phyloP scores from a whole-genome alignment of 2,329 filamentous ascomycete species.

The Fusarium falciforme region DNA sequence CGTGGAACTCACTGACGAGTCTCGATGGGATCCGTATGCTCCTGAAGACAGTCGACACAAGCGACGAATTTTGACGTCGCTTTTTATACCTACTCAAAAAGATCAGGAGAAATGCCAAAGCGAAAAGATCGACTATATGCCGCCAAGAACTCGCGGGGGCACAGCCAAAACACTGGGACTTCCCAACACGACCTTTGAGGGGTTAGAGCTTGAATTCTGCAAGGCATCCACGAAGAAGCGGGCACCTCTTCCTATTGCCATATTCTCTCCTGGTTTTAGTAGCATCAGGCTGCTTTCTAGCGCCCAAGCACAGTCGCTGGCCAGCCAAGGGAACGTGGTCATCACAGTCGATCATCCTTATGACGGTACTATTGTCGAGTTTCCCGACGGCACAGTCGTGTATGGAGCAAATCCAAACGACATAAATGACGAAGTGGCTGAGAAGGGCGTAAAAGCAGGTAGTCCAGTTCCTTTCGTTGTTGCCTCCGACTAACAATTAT shows the following conservation, averaged over 20 bases:
- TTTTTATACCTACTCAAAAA: slow-evolving; percentile 17
- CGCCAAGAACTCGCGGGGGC: slow-evolving; percentile 14
- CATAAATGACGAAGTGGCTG: slow-evolving; percentile 33
- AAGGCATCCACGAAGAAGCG: slow-evolving; percentile 19
- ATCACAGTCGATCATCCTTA: slow-evolving; percentile 60
- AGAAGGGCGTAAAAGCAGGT: neutral
- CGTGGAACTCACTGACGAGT: slow-evolving; percentile 30
- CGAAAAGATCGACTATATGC: slow-evolving; percentile 24
- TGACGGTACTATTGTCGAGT: slow-evolving; percentile 56
- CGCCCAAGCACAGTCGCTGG: slow-evolving; percentile 54
- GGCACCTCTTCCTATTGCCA: slow-evolving; percentile 43
- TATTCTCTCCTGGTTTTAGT: slow-evolving; percentile 57
- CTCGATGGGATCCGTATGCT: slow-evolving; percentile 34
- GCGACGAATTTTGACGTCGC: slow-evolving; percentile 23
- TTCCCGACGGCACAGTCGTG: slow-evolving; percentile 50
- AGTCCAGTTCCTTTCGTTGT: neutral
- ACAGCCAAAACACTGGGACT: slow-evolving; percentile 10
- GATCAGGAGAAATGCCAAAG: slow-evolving; percentile 1
- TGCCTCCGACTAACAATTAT: neutral
- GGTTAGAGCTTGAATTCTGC: slow-evolving; percentile 31
- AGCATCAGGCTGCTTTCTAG: slow-evolving; percentile 53
- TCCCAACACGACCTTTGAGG: slow-evolving; percentile 12
- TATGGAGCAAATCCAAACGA: neutral
- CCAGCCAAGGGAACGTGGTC: slow-evolving; percentile 57
- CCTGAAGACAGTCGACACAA: slow-evolving; percentile 20